A percentile compares a stretch with the other conserved stretches of the same genome.
phyloP scores from a whole-genome alignment of 345 rosid genomes.

The Salix arbutifolia region DNA sequence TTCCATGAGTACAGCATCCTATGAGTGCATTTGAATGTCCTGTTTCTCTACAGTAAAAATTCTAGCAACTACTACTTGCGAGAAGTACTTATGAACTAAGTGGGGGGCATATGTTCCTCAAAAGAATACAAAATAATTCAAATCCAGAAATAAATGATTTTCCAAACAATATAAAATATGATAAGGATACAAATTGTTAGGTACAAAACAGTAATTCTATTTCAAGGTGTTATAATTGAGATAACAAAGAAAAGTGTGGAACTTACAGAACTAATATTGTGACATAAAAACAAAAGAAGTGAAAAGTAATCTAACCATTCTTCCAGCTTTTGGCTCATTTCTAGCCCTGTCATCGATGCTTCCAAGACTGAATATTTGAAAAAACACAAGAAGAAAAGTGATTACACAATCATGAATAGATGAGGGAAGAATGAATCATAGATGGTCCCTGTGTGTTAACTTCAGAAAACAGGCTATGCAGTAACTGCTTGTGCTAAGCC shows the following conservation, averaged over 20 bases:
- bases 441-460: slow-evolving; percentile 24
- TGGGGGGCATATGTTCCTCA: neutral
- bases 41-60: neutral
- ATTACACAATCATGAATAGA: neutral
- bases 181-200: neutral
- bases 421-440: slow-evolving; percentile 11
- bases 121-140: neutral
- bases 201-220: neutral
- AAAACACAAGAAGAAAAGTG: slow-evolving; percentile 8
- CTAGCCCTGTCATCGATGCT: slow-evolving; percentile 39
- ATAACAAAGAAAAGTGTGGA: neutral
- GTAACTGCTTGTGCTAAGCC: slow-evolving; percentile 32
- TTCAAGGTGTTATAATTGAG: neutral
- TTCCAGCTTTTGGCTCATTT: slow-evolving; percentile 35
- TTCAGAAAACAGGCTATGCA: slow-evolving; percentile 27
- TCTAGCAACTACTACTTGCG: neutral
- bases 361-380: slow-evolving; percentile 45
- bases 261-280: neutral
- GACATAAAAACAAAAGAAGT: slow-evolving; percentile 2
- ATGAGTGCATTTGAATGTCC: neutral
- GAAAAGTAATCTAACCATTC: slow-evolving; percentile 39
- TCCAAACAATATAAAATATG: neutral
- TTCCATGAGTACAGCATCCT: neutral
- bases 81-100: neutral
- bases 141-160: neutral